Percentiles rank a stretch among this genome's conserved stretches.
phyloP scores from a whole-genome alignment of 495 filamentous ascomycete genomes.

The Neurospora pannonica region DNA sequence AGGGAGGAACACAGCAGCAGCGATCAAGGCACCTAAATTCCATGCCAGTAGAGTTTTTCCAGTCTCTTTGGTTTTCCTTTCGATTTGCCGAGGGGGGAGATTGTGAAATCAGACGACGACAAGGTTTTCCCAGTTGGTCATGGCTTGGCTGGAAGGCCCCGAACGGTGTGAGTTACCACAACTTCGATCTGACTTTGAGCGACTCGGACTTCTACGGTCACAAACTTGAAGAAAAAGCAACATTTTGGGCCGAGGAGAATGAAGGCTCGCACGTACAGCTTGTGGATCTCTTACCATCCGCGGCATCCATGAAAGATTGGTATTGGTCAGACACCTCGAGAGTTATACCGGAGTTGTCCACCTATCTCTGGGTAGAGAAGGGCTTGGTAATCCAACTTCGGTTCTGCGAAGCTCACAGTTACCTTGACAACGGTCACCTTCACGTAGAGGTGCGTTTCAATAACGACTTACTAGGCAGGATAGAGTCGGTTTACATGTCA shows the following conservation, averaged over 20 bases:
- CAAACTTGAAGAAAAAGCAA: neutral
- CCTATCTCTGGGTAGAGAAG: neutral
- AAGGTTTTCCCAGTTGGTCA: neutral
- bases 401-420: neutral
- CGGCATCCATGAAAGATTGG: too few relatives aligned
- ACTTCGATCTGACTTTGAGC: neutral
- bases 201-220: neutral
- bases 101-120: neutral
- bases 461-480: neutral
- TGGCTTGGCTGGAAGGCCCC: neutral
- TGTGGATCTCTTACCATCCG: too few relatives aligned
- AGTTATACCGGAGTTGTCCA: neutral
- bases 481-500: neutral
- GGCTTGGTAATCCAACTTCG: neutral
- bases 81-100: neutral
- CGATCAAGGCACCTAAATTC: too few relatives aligned
- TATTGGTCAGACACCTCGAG: too few relatives aligned
- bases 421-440: neutral
- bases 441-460: neutral
- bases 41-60: neutral
- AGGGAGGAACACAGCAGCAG: neutral
- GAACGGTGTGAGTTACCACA: neutral
- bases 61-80: neutral
- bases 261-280: neutral
- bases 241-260: neutral